These are phyloP conservation scores for Cubamyces sp. DNA, from an alignment of 768 basidiomycete genomes.

Conservation along the genomic window DNA sequence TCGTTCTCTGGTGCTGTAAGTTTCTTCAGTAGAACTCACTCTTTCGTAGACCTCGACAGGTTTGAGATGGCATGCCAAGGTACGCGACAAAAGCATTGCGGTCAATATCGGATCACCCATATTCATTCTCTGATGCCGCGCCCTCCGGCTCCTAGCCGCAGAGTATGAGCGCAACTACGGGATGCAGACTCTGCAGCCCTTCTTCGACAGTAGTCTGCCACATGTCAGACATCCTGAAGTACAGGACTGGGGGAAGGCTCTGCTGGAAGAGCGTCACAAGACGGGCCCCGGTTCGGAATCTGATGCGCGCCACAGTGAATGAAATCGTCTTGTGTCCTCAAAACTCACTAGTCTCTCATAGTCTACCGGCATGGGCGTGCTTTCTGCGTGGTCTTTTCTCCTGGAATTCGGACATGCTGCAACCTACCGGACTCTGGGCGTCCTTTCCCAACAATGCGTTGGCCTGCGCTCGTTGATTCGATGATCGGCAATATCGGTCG, in stretches of 20 bases:
- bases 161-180: slow-evolving; percentile 70
- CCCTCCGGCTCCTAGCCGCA: slow-evolving; percentile 47
- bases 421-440: too few relatives aligned
- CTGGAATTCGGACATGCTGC: too few relatives aligned
- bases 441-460: too few relatives aligned
- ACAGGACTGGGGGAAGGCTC: slow-evolving; percentile 65
- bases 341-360: too few relatives aligned
- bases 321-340: too few relatives aligned
- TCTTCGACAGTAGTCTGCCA: slow-evolving; percentile 83
- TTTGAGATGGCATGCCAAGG: slow-evolving; percentile 91
- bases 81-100: slow-evolving; percentile 25
- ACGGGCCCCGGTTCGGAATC: too few relatives aligned
- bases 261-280: slow-evolving; percentile 52
- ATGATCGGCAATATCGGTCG: too few relatives aligned
- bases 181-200: slow-evolving; percentile 60
- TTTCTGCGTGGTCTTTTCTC: too few relatives aligned
- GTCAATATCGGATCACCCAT: too few relatives aligned
- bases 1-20: background rate
- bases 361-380: too few relatives aligned
- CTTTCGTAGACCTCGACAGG: slow-evolving; percentile 70
- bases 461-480: too few relatives aligned
- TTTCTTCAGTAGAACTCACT: background rate
- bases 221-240: slow-evolving; percentile 73
- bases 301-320: too few relatives aligned
- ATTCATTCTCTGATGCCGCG: background rate